phyloP scores from a whole-genome alignment of 805 yeast species.

The Sporopachydermia lactativora region DNA sequence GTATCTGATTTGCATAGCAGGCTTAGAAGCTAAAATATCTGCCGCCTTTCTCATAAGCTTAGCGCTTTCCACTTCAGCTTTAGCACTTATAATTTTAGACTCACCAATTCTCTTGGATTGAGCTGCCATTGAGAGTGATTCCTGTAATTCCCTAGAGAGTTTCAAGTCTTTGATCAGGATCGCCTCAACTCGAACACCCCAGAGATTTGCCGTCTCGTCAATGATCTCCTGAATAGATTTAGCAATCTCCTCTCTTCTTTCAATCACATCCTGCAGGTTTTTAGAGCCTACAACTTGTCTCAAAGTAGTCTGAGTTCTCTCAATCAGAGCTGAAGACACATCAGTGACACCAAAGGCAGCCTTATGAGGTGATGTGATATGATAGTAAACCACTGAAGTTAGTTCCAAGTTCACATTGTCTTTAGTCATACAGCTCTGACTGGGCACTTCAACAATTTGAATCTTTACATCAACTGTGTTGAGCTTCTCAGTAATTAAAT shows the following conservation, averaged over 20 bases:
- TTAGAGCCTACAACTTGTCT: constrained; percentile 60
- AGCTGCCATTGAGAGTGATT: constrained; percentile 57
- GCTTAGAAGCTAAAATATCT: constrained; percentile 56
- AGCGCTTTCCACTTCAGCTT: constrained; percentile 64
- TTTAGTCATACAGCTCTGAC: constrained; percentile 56
- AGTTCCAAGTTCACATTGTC: constrained; percentile 52
- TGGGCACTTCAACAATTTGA: constrained; percentile 48
- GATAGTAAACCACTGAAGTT: constrained; percentile 54
- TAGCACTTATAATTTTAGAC: constrained; percentile 59
- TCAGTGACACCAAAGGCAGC: constrained; percentile 44
- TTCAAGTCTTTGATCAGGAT: constrained; percentile 54
- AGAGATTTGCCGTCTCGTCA: constrained; percentile 42
- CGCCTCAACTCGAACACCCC: constrained; percentile 62
- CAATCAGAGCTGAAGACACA: constrained; percentile 41
- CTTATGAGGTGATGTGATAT: constrained; percentile 52
- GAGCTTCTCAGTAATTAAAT: constrained; percentile 48
- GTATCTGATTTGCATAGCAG: constrained; percentile 69
- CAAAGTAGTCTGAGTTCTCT: constrained; percentile 59
- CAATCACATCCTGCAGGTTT: constrained; percentile 55
- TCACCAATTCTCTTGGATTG: constrained; percentile 68
- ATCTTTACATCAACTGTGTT: constrained; percentile 37
- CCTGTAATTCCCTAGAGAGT: constrained; percentile 39
- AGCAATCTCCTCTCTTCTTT: constrained; percentile 59
- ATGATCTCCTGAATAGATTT: constrained; percentile 47
- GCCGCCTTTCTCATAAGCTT: constrained; percentile 70